Evolutionary conservation across 352 stramenopile species (phyloP).

Genomic region (Pilasporangium apinafurcum): DNA sequence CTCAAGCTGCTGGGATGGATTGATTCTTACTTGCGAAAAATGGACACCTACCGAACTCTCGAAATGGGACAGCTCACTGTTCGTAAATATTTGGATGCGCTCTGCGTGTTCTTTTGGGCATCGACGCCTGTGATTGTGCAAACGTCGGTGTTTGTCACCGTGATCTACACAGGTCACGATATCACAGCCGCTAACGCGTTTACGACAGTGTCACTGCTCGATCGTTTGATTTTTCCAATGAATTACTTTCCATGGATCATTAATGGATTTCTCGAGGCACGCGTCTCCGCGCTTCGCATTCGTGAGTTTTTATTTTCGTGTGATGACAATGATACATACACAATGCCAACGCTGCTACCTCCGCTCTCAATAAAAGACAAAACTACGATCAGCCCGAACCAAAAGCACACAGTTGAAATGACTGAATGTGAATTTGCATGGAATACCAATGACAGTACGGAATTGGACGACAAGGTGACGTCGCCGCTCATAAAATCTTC

Average conservation of each 20-base stretch:
- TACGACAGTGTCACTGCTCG: constrained; percentile 79
- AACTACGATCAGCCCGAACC: background rate
- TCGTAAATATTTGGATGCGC: constrained; percentile 85
- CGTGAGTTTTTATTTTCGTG: constrained; percentile 58
- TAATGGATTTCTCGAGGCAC: constrained; percentile 83
- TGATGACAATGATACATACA: constrained; percentile 1
- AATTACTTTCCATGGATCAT: constrained; percentile 91
- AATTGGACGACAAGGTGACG: background rate
- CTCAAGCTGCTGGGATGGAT: constrained; percentile 81
- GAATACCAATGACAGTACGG: background rate
- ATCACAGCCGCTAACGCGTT: constrained; percentile 79
- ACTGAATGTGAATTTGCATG: constrained; percentile 25
- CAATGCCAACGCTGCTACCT: background rate
- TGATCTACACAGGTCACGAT: constrained; percentile 64
- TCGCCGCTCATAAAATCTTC: constrained; percentile 6
- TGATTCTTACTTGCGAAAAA: constrained; percentile 28
- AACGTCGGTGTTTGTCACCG: constrained; percentile 71
- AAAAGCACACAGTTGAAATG: constrained; percentile 12
- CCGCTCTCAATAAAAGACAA: constrained; percentile 4
- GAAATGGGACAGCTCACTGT: constrained; percentile 68
- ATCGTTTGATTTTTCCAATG: constrained; percentile 88
- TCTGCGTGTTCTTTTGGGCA: constrained; percentile 90
- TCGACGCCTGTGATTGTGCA: constrained; percentile 85
- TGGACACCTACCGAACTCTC: constrained; percentile 36
- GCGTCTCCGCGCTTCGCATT: constrained; percentile 75